A percentile compares a stretch with the other conserved stretches of the same genome.
These are phyloP conservation scores for Peniophora sp. DNA, from an alignment of 1,284 basidiomycete genomes.

Conservation along the genomic window DNA sequence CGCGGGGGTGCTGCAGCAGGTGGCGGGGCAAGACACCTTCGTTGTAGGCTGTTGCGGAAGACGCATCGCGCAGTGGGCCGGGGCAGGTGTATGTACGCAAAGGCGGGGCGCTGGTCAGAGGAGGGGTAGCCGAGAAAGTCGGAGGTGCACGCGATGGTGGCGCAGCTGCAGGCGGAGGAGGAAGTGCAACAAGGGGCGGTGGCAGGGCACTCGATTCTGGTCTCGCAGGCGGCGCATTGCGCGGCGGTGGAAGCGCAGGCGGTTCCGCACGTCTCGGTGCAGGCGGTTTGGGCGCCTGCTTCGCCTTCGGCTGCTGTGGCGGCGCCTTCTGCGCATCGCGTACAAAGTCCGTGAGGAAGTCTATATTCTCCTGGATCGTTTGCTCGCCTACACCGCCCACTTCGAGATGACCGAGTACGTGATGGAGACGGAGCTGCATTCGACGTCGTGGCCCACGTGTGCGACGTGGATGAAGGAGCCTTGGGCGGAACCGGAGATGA, in stretches of 20 bases:
- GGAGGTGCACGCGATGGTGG: slow-evolving; percentile 22
- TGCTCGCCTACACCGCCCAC: slow-evolving; percentile 59
- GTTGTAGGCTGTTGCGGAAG: too few species aligned
- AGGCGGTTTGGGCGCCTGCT: slow-evolving; percentile 43
- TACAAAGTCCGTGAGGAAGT: slow-evolving; percentile 86
- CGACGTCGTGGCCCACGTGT: slow-evolving; percentile 90
- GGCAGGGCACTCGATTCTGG: slow-evolving; percentile 17
- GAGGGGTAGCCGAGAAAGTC: slow-evolving; percentile 25
- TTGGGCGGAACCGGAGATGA: slow-evolving; percentile 78
- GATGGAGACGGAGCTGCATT: slow-evolving; percentile 86
- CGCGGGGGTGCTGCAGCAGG: too few species aligned
- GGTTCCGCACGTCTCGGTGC: slow-evolving; percentile 12
- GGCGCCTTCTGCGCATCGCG: slow-evolving; percentile 44
- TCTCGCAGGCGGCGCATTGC: slow-evolving; percentile 7
- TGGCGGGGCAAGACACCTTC: too few species aligned
- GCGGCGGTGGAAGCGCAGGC: slow-evolving; percentile 10
- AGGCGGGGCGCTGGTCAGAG: slow-evolving; percentile 12
- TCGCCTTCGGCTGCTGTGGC: slow-evolving; percentile 15
- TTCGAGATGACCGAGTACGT: slow-evolving; percentile 78
- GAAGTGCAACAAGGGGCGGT: slow-evolving; percentile 22
- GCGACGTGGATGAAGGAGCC: slow-evolving; percentile 88
- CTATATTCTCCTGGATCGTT: slow-evolving; percentile 70
- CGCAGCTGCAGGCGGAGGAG: slow-evolving; percentile 18
- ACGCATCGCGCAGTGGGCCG: too few species aligned
- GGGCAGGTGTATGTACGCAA: slow-evolving; percentile 11